Evolutionary conservation across 805 yeast genomes (phyloP).

Genomic region (Yarrowia keelungensis): DNA sequence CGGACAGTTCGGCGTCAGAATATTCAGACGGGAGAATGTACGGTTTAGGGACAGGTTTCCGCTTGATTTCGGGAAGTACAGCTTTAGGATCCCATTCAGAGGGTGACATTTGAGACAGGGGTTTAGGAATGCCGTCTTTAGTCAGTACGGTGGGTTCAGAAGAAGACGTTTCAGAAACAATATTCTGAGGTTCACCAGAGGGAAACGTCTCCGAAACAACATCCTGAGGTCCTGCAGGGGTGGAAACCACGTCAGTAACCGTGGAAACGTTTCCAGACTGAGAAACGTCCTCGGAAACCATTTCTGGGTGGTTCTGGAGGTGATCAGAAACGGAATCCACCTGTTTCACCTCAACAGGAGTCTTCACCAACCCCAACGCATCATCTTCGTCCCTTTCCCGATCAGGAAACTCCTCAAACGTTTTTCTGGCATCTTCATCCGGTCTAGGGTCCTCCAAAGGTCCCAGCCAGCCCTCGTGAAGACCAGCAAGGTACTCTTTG

Average conservation of each 20-base stretch:
- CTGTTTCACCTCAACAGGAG: not conserved
- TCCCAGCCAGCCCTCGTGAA: constrained; percentile 94
- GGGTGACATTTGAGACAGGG: constrained; percentile 8
- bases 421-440: not conserved
- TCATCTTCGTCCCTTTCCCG: constrained; percentile 41
- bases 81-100: constrained; percentile 23
- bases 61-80: constrained; percentile 47
- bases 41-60: constrained; percentile 63
- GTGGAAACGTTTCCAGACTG: not conserved
- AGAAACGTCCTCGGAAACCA: not conserved
- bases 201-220: not conserved
- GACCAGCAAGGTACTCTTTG: constrained; percentile 87
- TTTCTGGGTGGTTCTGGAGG: not conserved
- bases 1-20: constrained; percentile 60
- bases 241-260: not conserved
- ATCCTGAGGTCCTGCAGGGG: constrained; percentile 1
- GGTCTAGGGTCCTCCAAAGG: constrained; percentile 68
- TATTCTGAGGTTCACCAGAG: too few species aligned
- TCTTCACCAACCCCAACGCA: constrained; percentile 30
- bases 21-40: constrained; percentile 70
- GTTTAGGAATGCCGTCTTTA: not conserved
- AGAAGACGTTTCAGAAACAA: too few species aligned
- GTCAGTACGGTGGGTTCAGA: too few species aligned
- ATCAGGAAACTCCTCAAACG: constrained; percentile 41
- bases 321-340: not conserved